Conservation (phyloP, 371 early-diverging fungal genomes). For the Mucor lusitanicus region DNA sequence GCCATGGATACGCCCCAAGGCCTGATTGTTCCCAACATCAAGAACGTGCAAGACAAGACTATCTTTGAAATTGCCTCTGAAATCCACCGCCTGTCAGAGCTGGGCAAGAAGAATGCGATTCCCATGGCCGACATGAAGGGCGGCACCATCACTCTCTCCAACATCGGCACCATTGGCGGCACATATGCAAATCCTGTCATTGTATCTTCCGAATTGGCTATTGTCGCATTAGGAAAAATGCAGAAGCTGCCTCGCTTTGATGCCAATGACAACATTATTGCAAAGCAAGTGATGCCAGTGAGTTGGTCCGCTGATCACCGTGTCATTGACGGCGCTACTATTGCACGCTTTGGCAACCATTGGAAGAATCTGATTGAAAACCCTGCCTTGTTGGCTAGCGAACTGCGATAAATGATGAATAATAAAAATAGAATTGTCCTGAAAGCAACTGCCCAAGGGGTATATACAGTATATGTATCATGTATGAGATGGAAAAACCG, state of each 20-base stretch:
- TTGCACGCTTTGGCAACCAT: constrained; percentile 86
- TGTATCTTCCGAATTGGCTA: constrained; percentile 86
- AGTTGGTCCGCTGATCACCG: constrained; percentile 97
- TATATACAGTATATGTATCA: too few species aligned
- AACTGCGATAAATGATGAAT: constrained; percentile 39
- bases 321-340: constrained; percentile 96
- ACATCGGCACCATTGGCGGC: constrained; percentile 95
- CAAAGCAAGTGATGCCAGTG: constrained; percentile 74
- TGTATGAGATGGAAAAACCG: too few species aligned
- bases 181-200: constrained; percentile 89
- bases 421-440: not conserved
- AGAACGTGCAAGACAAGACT: constrained; percentile 86
- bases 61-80: constrained; percentile 91
- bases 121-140: constrained; percentile 73
- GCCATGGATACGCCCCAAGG: constrained; percentile 98
- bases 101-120: constrained; percentile 70
- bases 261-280: constrained; percentile 61
- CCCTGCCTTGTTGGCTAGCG: constrained; percentile 63
- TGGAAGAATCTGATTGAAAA: constrained; percentile 91
- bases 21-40: constrained; percentile 93
- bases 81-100: constrained; percentile 74
- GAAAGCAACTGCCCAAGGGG: too few species aligned
- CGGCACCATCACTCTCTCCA: constrained; percentile 92
- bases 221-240: constrained; percentile 89
- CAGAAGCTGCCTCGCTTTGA: constrained; percentile 86